Conservation (phyloP, 148 eudicot genomes). For the Polygonum aviculare region DNA sequence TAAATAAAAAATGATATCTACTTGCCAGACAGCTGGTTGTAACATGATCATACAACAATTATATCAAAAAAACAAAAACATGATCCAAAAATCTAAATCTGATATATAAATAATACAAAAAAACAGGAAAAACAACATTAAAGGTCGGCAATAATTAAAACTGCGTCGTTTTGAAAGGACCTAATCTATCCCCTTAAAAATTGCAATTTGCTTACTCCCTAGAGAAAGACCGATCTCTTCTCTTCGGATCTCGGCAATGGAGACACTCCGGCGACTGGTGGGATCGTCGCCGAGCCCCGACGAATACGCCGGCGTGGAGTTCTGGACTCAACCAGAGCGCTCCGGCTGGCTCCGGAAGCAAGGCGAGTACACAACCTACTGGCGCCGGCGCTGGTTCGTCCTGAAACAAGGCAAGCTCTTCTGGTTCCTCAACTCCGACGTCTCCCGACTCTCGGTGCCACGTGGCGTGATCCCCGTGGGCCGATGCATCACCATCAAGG, state of each 20-base stretch:
- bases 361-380: slow-evolving; percentile 64
- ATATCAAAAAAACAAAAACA: too few relatives aligned
- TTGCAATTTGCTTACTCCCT: background rate
- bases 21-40: too few relatives aligned
- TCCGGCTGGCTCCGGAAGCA: slow-evolving; percentile 64
- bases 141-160: background rate
- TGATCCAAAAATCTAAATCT: too few relatives aligned
- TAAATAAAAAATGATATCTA: too few relatives aligned
- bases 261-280: slow-evolving; percentile 8
- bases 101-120: too few relatives aligned
- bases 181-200: background rate
- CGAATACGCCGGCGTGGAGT: slow-evolving; percentile 45
- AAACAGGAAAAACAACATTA: background rate
- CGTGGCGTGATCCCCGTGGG: slow-evolving; percentile 62
- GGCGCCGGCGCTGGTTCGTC: slow-evolving; percentile 76
- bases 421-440: slow-evolving; percentile 56
- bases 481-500: slow-evolving; percentile 55
- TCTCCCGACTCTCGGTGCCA: slow-evolving; percentile 41
- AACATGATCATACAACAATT: too few relatives aligned
- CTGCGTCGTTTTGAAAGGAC: background rate
- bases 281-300: slow-evolving; percentile 14
- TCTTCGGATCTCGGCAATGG: background rate
- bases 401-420: slow-evolving; percentile 63
- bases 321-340: slow-evolving; percentile 51
- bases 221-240: background rate